Percentiles rank a stretch among this genome's conserved stretches.
These are phyloP conservation scores for Leptomonas seymouri DNA, from an alignment of 208 protist genomes.

Conservation along the genomic window DNA sequence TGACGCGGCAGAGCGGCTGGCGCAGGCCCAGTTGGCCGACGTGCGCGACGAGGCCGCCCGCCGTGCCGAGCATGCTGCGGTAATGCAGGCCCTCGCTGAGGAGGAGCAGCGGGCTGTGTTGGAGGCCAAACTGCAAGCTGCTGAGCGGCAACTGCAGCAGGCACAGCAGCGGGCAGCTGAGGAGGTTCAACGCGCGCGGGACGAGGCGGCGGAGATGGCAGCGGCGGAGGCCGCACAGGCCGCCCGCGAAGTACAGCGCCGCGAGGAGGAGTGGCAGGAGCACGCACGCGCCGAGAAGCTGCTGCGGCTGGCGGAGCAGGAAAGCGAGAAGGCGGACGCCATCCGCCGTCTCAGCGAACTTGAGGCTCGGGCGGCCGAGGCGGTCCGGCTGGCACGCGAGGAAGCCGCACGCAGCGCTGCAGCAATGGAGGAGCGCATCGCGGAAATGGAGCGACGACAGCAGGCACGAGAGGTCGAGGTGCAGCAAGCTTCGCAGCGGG, in stretches of 20 bases:
- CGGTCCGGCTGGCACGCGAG: conserved; percentile 40
- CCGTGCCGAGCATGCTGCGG: conserved; percentile 44
- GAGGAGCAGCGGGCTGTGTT: conserved; percentile 53
- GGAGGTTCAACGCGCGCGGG: conserved; percentile 41
- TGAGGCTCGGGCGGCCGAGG: conserved; percentile 43
- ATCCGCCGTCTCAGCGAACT: conserved; percentile 40
- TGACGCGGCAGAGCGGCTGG: conserved; percentile 40
- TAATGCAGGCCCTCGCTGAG: conserved; percentile 47
- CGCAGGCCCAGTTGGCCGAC: conserved; percentile 37
- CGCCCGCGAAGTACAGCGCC: conserved; percentile 37
- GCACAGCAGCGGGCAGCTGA: conserved; percentile 48
- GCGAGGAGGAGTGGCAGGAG: conserved; percentile 40
- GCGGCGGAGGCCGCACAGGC: conserved; percentile 44
- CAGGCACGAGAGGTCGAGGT: conserved; percentile 45
- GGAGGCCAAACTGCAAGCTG: conserved; percentile 59
- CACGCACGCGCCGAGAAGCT: conserved; percentile 30
- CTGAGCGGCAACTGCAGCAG: conserved; percentile 53
- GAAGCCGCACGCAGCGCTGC: conserved; percentile 42
- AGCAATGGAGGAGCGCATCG: conserved; percentile 45
- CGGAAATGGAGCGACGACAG: conserved; percentile 48
- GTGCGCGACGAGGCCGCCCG: conserved; percentile 43
- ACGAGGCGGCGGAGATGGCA: conserved; percentile 45
- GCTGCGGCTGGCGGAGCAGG: conserved; percentile 36
- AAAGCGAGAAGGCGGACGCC: conserved; percentile 38
- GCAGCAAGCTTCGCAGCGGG: conserved; percentile 37